Evolutionary conservation across 139 green algal genomes (phyloP), one percentile per base, ranked within the genome.

Genomic region (Nannochloris sp.): DNA sequence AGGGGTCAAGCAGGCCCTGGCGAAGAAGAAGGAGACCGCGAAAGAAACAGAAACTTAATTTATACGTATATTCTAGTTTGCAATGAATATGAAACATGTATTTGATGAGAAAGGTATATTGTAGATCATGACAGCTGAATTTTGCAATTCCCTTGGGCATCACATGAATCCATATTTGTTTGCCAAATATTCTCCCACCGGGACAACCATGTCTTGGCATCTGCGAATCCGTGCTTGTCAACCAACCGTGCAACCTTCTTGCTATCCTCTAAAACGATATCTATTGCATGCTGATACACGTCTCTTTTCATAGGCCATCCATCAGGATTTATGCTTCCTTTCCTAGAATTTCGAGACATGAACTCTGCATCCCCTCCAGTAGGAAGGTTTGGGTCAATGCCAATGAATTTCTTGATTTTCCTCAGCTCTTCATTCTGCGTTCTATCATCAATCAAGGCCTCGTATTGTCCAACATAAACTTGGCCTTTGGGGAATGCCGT

Each of bases 291-390:
- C 26, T 66, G n/a, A 66, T 66, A 66, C 1, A 56, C 60, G 11
- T 56, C 33, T 9, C 36, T n/a, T 20, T 66, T 66, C 46, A 66
- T 66, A 23, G 60, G 60, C 60, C 60, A 66, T 3, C 60, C 60
- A 3, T 66, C 60, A 26, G 60, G 60, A n/a, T 66, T 59, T n/a
- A 66, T 66, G 33, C 14, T 20, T 23, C 36, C 36, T 20, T 57
- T 66, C 13, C 60, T 51, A 43, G 60, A 51, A 20, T 66, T 66
- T 14, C 37, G 31, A 43, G 57, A 12, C 10, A 14, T 13, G 5
- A 66, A 43, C 23, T 13, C 57, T 6, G 12, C n/a, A 45, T 56
- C 17, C 9, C 13, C 14, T 26, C 25, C 46, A 28, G 14, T 40
- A 56, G 60, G 60, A 29, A 64, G 40, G 12, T 64, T 50, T 20